phyloP scores from a whole-genome alignment of 306 rosid genomes.

The Prunus armeniaca region DNA sequence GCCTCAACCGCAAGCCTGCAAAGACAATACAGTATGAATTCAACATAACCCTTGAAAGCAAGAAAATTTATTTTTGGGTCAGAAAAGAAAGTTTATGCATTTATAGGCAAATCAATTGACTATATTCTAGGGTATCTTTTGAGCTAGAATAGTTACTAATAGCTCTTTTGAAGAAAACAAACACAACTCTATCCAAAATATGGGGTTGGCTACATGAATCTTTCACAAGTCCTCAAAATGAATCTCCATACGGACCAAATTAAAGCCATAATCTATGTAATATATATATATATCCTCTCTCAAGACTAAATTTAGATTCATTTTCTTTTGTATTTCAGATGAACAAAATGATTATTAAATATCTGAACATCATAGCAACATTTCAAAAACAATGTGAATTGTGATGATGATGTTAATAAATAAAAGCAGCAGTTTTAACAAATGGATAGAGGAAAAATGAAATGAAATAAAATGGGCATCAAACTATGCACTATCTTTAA shows the following conservation, averaged over 20 bases:
- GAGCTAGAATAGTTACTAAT: neutral
- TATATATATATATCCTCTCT: neutral
- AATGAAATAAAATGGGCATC: neutral
- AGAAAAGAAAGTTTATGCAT: neutral
- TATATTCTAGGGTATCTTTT: neutral
- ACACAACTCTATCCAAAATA: neutral
- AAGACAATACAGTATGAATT: conserved; percentile 25
- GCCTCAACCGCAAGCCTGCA: conserved; percentile 79
- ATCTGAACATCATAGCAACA: neutral
- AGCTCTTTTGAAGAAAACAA: neutral
- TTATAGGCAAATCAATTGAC: conserved; percentile 7
- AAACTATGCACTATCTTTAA: neutral
- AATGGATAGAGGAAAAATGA: neutral
- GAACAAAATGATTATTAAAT: neutral
- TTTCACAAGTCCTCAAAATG: neutral
- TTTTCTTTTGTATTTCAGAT: neutral
- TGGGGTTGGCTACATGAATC: neutral
- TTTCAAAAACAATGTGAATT: neutral
- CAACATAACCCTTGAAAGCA: conserved; percentile 31
- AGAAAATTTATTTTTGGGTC: neutral
- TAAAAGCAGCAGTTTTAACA: neutral
- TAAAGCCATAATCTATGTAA: neutral
- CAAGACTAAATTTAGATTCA: neutral
- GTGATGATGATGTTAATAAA: neutral
- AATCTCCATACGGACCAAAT: neutral